A percentile compares a stretch with the other conserved stretches of the same genome.
These are phyloP conservation scores for Coemansia sp. DNA, from an alignment of 192 early-diverging fungal genomes.

Conservation along the genomic window DNA sequence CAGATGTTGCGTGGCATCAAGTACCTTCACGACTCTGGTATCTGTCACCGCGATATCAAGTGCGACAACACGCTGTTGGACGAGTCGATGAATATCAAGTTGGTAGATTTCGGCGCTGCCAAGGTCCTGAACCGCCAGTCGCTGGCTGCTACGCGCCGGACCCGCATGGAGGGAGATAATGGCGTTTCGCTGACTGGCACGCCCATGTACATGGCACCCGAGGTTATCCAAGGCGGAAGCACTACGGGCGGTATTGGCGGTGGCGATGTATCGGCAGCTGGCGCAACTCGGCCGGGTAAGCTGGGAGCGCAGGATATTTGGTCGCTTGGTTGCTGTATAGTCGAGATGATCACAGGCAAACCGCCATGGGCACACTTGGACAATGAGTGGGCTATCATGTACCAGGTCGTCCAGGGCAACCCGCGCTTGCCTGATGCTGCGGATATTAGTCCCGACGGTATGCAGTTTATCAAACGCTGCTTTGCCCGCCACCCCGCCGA, in stretches of 20 bases:
- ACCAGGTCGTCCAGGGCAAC: conserved; percentile 76
- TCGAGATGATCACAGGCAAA: conserved; percentile 90
- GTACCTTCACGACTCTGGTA: conserved; percentile 81
- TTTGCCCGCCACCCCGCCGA: conserved; percentile 70
- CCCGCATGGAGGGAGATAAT: conserved; percentile 23
- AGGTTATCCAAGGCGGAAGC: conserved; percentile 77
- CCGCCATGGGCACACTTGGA: conserved; percentile 87
- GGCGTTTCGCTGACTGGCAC: conserved; percentile 59
- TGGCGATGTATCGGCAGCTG: conserved; percentile 12
- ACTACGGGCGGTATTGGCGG: conserved; percentile 5
- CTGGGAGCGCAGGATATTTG: conserved; percentile 85
- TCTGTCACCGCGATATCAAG: conserved; percentile 91
- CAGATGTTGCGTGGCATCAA: conserved; percentile 82
- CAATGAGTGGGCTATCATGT: conserved; percentile 96
- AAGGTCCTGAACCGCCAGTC: conserved; percentile 80
- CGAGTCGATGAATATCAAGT: conserved; percentile 75
- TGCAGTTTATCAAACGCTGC: conserved; percentile 78
- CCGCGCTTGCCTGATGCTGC: conserved; percentile 75
- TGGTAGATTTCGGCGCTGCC: conserved; percentile 90
- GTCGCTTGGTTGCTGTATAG: conserved; percentile 86
- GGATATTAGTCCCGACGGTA: conserved; percentile 65
- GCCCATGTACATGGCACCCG: conserved; percentile 66
- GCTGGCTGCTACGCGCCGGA: conserved; percentile 40
- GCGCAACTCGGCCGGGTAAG: conserved; percentile 20
- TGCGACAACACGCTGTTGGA: conserved; percentile 86